Percentiles rank a stretch among this genome's conserved stretches.
These are phyloP conservation scores for Mycena indigotica DNA, from an alignment of 768 basidiomycete species.

Conservation along the genomic window DNA sequence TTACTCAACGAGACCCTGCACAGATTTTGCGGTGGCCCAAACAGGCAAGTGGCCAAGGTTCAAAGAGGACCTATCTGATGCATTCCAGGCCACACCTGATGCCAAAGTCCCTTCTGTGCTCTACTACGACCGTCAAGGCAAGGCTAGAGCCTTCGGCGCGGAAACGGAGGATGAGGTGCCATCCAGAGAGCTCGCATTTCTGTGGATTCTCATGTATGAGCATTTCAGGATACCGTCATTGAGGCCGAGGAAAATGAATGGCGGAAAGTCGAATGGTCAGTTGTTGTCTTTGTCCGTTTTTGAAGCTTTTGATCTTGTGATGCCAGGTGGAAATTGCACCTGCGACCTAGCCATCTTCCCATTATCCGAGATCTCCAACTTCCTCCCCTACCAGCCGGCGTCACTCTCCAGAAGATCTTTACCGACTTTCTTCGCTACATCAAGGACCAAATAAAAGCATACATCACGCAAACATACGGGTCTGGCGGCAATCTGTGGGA, in stretches of 20 bases:
- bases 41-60: conserved; percentile 9
- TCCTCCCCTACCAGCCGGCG: conserved; percentile 14
- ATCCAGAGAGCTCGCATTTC: background rate
- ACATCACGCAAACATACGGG: conserved; percentile 18
- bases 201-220: background rate
- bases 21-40: conserved; percentile 24
- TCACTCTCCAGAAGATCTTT: conserved; percentile 22
- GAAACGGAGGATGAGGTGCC: conserved; percentile 23
- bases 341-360: conserved; percentile 25
- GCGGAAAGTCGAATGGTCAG: conserved; percentile 15
- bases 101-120: conserved; percentile 27
- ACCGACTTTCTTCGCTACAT: conserved; percentile 22
- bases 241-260: conserved; percentile 21
- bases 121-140: conserved; percentile 22
- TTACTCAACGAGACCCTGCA: background rate
- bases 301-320: background rate
- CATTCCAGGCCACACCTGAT: conserved; percentile 21
- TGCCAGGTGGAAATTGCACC: conserved; percentile 23
- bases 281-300: background rate
- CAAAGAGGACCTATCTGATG: background rate
- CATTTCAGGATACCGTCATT: conserved; percentile 2
- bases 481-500: conserved; percentile 23
- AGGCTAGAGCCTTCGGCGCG: conserved; percentile 23
- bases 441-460: conserved; percentile 22
- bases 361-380: conserved; percentile 21